Evolutionary conservation across 345 rosid genomes (phyloP).

Genomic region (Eucalyptus globulus): DNA sequence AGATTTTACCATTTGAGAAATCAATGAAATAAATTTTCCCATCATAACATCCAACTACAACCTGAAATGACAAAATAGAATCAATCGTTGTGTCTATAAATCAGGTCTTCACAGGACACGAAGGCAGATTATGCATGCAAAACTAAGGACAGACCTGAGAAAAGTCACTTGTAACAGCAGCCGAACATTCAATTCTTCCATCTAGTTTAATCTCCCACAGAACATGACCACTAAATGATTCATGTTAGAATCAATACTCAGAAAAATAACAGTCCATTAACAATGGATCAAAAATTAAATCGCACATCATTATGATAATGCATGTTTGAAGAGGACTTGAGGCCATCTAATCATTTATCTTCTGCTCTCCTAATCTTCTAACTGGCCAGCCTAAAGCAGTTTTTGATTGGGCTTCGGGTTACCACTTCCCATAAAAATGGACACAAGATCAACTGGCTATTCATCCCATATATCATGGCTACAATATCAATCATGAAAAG

Average conservation of each 20-base stretch:
- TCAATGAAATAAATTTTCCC: conserved; percentile 83
- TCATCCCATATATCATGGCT: background rate
- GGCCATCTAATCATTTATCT: background rate
- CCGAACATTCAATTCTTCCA: conserved; percentile 88
- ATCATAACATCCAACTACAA: conserved; percentile 85
- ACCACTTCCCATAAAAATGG: background rate
- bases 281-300: background rate
- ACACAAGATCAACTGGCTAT: background rate
- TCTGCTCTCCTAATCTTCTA: background rate
- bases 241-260: background rate
- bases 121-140: background rate
- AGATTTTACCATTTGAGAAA: conserved; percentile 42
- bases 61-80: conserved; percentile 21
- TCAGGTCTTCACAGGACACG: background rate
- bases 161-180: conserved; percentile 60
- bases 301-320: background rate
- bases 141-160: conserved; percentile 49
- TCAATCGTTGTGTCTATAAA: background rate
- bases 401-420: background rate
- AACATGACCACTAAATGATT: conserved; percentile 56
- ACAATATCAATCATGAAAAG: background rate
- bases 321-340: background rate
- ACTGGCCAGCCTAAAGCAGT: background rate
- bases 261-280: background rate
- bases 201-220: conserved; percentile 65